Conservation (phyloP, 352 stramenopile species). For the Phytopythium vexans region DNA sequence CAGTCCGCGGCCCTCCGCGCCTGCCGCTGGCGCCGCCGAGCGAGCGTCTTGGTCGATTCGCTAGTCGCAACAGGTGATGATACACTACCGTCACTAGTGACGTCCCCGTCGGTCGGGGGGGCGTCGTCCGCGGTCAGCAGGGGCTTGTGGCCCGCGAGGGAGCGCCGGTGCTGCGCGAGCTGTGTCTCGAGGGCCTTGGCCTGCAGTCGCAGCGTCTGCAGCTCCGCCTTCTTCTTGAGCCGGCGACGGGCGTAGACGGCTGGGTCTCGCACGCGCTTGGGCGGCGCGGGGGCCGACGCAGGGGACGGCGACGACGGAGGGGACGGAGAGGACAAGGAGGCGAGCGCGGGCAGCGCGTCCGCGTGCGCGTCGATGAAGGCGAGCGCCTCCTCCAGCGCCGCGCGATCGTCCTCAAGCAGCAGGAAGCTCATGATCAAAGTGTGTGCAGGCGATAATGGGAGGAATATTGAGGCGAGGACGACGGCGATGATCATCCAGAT, state of each 20-base stretch:
- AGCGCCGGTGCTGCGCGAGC: background rate
- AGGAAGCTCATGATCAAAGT: slow-evolving; percentile 1
- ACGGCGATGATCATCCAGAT: no score
- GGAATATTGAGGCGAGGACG: no score
- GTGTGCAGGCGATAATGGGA: no score
- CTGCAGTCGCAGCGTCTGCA: slow-evolving; percentile 9
- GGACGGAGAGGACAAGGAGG: background rate
- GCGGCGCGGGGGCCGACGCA: slow-evolving; percentile 1
- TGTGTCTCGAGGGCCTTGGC: slow-evolving; percentile 25
- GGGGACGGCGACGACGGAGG: background rate
- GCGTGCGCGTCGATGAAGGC: slow-evolving; percentile 2
- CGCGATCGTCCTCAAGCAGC: background rate
- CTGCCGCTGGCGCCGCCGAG: no score
- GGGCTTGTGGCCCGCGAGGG: background rate
- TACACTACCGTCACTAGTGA: no score
- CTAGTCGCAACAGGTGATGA: no score
- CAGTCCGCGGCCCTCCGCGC: no score
- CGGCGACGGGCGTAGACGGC: slow-evolving; percentile 1
- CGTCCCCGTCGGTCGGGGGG: no score
- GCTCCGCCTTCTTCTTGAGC: slow-evolving; percentile 1
- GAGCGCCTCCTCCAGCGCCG: slow-evolving; percentile 3
- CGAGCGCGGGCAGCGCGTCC: background rate
- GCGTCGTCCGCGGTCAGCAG: no score
- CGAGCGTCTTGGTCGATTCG: no score
- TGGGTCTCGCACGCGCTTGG: slow-evolving; percentile 6